These are phyloP conservation scores for Pleurotus pulmonarius DNA, from an alignment of 768 basidiomycete species.

Conservation along the genomic window DNA sequence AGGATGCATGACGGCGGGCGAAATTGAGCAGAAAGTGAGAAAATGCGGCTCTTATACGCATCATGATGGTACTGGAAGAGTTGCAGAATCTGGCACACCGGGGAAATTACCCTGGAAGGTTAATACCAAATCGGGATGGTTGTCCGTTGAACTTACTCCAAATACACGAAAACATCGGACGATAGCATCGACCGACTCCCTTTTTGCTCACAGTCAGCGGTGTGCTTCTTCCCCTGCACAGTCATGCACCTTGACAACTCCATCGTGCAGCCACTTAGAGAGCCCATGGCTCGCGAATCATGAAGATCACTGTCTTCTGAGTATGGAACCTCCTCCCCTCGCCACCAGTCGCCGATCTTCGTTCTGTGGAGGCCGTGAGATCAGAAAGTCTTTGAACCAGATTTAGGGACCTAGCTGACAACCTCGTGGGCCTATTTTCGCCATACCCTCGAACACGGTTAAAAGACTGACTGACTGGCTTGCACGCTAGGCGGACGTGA, in stretches of 20 bases:
- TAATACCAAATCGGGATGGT: background rate
- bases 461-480: too few species aligned
- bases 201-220: background rate
- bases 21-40: slow-evolving; percentile 1
- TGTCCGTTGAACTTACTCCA: slow-evolving; percentile 6
- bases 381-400: too few species aligned
- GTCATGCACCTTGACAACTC: background rate
- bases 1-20: slow-evolving; percentile 30
- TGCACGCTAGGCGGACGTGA: too few species aligned
- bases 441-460: too few species aligned
- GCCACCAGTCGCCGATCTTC: too few species aligned
- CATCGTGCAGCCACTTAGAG: background rate
- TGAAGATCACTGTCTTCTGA: too few species aligned
- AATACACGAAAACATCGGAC: slow-evolving; percentile 20
- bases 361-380: too few species aligned
- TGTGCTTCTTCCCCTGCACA: background rate
- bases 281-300: too few species aligned
- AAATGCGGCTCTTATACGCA: background rate
- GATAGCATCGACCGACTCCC: background rate
- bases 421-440: too few species aligned
- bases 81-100: background rate
- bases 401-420: too few species aligned
- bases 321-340: too few species aligned
- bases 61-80: background rate
- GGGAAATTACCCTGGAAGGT: background rate